phyloP scores from a whole-genome alignment of 768 basidiomycete genomes.

The Kwoniella newhampshirensis region DNA sequence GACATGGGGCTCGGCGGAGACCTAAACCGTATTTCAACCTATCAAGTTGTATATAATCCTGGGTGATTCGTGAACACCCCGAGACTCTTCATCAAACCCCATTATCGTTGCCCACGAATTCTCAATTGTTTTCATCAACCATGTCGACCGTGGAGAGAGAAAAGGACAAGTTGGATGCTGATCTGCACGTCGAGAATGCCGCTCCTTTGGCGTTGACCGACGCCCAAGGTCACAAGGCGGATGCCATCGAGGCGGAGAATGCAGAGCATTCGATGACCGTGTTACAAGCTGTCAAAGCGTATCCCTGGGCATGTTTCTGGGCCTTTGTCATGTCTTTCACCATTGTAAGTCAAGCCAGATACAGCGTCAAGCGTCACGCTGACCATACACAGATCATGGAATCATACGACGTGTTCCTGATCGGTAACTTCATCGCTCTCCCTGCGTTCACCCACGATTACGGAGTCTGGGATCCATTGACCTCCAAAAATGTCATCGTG shows the following conservation, averaged over 20 bases:
- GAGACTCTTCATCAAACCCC: too few species aligned
- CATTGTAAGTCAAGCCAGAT: constrained; percentile 23
- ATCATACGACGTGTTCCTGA: constrained; percentile 37
- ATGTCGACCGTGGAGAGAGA: too few species aligned
- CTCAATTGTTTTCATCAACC: too few species aligned
- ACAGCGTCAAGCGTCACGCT: not conserved
- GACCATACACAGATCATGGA: constrained; percentile 27
- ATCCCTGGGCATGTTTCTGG: constrained; percentile 49
- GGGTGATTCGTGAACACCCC: too few species aligned
- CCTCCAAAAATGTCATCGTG: constrained; percentile 22
- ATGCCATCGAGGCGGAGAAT: constrained; percentile 41
- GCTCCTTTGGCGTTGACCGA: not conserved
- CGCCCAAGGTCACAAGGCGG: constrained; percentile 20
- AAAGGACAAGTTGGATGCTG: constrained; percentile 7
- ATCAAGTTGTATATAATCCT: too few species aligned
- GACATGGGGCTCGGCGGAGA: too few species aligned
- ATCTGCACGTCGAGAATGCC: constrained; percentile 9
- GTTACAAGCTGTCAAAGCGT: constrained; percentile 37
- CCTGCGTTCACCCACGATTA: constrained; percentile 27
- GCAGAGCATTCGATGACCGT: constrained; percentile 42
- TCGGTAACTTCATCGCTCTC: constrained; percentile 38
- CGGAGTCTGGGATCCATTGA: constrained; percentile 21
- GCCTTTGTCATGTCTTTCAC: constrained; percentile 43
- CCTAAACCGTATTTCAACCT: too few species aligned
- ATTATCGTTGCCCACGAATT: too few species aligned